These are phyloP conservation scores for Solanum aculeatissimum DNA, from an alignment of 305 asterid species.

Conservation along the genomic window DNA sequence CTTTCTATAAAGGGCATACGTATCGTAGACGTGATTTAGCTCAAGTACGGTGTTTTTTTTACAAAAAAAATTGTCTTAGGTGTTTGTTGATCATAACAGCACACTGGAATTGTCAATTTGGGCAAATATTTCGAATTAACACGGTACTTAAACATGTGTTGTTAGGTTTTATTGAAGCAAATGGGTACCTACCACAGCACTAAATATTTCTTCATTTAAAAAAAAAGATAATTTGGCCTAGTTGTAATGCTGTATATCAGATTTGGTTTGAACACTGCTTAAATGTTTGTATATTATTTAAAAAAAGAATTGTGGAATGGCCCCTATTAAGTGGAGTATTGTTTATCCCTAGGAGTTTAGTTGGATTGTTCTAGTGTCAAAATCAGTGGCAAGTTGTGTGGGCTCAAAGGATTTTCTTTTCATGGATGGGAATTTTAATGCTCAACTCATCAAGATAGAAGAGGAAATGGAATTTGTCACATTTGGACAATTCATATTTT, in stretches of 20 bases:
- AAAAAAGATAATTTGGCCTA: too few relatives aligned
- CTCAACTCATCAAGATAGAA: background rate
- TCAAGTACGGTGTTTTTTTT: too few relatives aligned
- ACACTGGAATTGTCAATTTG: background rate
- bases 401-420: background rate
- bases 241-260: too few relatives aligned
- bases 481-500: background rate
- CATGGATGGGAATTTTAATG: background rate
- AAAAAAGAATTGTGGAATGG: too few relatives aligned
- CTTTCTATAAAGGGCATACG: too few relatives aligned
- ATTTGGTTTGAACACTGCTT: too few relatives aligned
- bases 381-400: background rate
- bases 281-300: too few relatives aligned
- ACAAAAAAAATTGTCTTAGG: background rate
- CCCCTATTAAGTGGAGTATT: background rate
- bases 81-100: background rate
- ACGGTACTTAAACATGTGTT: background rate
- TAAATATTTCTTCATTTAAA: too few relatives aligned
- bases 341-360: background rate
- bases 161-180: background rate
- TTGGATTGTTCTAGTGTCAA: background rate
- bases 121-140: too few relatives aligned
- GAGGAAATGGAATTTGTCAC: background rate
- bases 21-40: too few relatives aligned
- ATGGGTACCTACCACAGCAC: background rate